Base-by-base conservation (phyloP, 108 stramenopile genomes). In the Epithemia pelagica region DNA sequence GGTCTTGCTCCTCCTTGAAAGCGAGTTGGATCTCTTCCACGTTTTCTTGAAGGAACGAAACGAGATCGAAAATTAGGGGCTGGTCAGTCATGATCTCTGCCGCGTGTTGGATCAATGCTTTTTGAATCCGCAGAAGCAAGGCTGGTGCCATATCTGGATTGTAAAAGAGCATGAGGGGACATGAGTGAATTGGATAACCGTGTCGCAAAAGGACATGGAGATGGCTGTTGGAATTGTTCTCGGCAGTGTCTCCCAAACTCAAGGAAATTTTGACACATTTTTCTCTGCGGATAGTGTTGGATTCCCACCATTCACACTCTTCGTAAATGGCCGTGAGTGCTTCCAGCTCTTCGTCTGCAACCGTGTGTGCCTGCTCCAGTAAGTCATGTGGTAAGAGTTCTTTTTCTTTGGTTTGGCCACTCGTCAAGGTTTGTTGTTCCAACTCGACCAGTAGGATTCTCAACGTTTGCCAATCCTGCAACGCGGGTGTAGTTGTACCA, bases 281-380 rank as follows among this genome's bases (percentile, higher is more conserved):
- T 46, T 46, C 37, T 46, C 15, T 46, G 10, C 15, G 37, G 5
- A 46, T 10, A 46, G 37, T 24, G 52, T 25, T 27, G 23, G 30
- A 52, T 19, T 56, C 52, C 27, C 58, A 21, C 23, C 78, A 21
- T 24, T 78, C 33, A 52, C 85, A 71, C 2, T 83, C 84, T 1
- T 82, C 89, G 61, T 87, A 90, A 59, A 90, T 87, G 1, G 84
- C 89, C 54, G 74, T 61, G 15, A 90, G 67, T 2, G 78, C 89
- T 60, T 85, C 82, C 21, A 61, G 59, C 68, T 90, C 89, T 31
- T 86, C 78, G 28, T 82, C 79, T 18, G 82, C 69, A 70, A 86
- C 88, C 31, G 74, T 72, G 2, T 61, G 69, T 27, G 82, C 77
- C 28, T 62, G 57, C 37, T 86, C 79, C 10, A 69, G 53, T 10